These are phyloP conservation scores for Yamadazyma triangularis DNA, from an alignment of 1,139 yeast genomes.

Conservation along the genomic window DNA sequence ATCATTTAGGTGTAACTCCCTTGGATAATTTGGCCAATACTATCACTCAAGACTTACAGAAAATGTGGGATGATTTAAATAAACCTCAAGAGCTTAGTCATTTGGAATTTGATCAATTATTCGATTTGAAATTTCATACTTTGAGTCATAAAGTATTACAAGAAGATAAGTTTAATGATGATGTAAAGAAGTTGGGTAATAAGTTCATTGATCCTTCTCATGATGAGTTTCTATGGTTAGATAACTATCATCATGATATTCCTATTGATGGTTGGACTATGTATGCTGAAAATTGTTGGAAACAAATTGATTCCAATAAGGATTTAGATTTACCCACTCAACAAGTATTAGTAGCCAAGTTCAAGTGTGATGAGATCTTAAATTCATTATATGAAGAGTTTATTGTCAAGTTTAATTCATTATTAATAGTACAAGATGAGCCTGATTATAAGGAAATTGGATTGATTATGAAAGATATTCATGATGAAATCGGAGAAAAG, in stretches of 20 bases:
- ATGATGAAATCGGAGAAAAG: conserved; percentile 40
- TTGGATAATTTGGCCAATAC: conserved; percentile 66
- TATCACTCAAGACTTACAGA: conserved; percentile 61
- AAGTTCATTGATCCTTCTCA: conserved; percentile 38
- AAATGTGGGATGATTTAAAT: conserved; percentile 73
- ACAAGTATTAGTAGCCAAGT: conserved; percentile 89
- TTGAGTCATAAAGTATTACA: conserved; percentile 83
- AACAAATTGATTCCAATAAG: conserved; percentile 85
- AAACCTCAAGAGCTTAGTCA: conserved; percentile 64
- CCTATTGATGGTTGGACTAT: conserved; percentile 97
- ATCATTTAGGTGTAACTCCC: conserved; percentile 87
- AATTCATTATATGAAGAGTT: conserved; percentile 47
- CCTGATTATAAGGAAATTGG: conserved; percentile 39
- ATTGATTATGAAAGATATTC: conserved; percentile 33
- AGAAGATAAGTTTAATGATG: conserved; percentile 64
- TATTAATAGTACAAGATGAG: conserved; percentile 12
- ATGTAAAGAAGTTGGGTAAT: conserved; percentile 63
- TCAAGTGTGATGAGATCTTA: conserved; percentile 88
- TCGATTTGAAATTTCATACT: conserved; percentile 78
- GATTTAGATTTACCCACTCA: conserved; percentile 96
- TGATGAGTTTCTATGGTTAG: conserved; percentile 51
- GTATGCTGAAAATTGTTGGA: conserved; percentile 91
- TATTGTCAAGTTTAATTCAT: conserved; percentile 25
- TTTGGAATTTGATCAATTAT: conserved; percentile 63
- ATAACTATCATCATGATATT: conserved; percentile 74